Evolutionary conservation across 176 grass and related monocot species (phyloP).

Genomic region (Oryza nivara): DNA sequence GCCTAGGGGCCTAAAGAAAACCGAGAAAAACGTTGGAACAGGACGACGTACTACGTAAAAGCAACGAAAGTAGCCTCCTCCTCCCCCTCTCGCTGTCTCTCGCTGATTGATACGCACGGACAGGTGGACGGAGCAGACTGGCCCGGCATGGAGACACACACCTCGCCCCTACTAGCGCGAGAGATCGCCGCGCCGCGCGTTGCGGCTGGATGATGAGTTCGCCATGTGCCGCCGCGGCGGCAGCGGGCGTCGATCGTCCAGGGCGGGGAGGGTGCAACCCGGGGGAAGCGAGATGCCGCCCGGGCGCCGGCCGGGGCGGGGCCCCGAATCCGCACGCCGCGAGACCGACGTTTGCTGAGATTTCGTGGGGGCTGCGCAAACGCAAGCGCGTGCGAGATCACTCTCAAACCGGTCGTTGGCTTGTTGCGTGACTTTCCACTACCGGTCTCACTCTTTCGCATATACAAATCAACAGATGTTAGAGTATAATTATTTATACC

Average conservation of each 20-base stretch:
- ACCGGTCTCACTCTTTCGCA: background rate
- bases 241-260: background rate
- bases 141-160: background rate
- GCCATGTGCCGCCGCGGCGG: too few relatives aligned
- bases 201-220: too few relatives aligned
- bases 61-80: too few relatives aligned
- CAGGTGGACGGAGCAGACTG: background rate
- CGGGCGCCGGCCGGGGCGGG: background rate
- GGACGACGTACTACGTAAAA: too few relatives aligned
- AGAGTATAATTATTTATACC: background rate
- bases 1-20: too few relatives aligned
- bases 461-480: background rate
- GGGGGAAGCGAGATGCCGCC: conserved; percentile 30
- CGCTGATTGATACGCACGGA: background rate
- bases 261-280: conserved; percentile 42
- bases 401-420: background rate
- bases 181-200: too few relatives aligned
- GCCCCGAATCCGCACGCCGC: background rate
- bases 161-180: background rate
- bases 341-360: background rate
- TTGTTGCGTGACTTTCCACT: background rate
- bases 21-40: background rate
- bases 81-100: background rate
- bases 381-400: background rate
- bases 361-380: background rate